phyloP scores from a whole-genome alignment of 2,329 filamentous ascomycete species.

The Alternaria solani region DNA sequence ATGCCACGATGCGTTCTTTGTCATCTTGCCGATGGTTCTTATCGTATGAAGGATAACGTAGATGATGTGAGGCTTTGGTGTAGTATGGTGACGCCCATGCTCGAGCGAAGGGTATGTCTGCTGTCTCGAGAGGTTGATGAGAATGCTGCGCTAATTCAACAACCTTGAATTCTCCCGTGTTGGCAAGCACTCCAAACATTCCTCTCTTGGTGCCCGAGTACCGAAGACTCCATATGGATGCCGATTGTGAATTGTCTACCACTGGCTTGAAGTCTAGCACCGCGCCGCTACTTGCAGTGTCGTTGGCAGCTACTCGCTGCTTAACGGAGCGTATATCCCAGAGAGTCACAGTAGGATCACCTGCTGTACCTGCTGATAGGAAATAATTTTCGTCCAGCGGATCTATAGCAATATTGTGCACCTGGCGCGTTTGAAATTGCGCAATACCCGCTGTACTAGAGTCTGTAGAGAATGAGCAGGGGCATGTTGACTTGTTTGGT shows the following conservation, averaged over 20 bases:
- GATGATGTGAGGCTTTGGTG: conserved; percentile 53
- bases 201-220: conserved; percentile 67
- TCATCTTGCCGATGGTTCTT: conserved; percentile 54
- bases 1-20: conserved; percentile 63
- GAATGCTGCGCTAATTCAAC: conserved; percentile 64
- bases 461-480: conserved; percentile 39
- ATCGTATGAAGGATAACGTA: conserved; percentile 58
- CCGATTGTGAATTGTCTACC: conserved; percentile 58
- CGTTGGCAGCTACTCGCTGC: conserved; percentile 42
- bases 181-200: conserved; percentile 66
- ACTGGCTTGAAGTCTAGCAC: conserved; percentile 66
- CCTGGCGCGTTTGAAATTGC: conserved; percentile 64
- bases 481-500: conserved; percentile 28
- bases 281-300: conserved; percentile 63
- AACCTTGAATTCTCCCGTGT: conserved; percentile 65
- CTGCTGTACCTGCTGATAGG: conserved; percentile 75
- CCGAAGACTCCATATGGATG: conserved; percentile 68
- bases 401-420: conserved; percentile 77
- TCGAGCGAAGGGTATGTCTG: conserved; percentile 32
- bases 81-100: conserved; percentile 56
- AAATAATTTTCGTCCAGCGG: conserved; percentile 84
- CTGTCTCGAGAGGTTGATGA: conserved; percentile 37
- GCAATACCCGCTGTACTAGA: conserved; percentile 56
- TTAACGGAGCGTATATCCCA: conserved; percentile 73
- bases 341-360: conserved; percentile 76